Evolutionary conservation across 345 rosid genomes (phyloP).

Genomic region (Moricandia moricandioides): DNA sequence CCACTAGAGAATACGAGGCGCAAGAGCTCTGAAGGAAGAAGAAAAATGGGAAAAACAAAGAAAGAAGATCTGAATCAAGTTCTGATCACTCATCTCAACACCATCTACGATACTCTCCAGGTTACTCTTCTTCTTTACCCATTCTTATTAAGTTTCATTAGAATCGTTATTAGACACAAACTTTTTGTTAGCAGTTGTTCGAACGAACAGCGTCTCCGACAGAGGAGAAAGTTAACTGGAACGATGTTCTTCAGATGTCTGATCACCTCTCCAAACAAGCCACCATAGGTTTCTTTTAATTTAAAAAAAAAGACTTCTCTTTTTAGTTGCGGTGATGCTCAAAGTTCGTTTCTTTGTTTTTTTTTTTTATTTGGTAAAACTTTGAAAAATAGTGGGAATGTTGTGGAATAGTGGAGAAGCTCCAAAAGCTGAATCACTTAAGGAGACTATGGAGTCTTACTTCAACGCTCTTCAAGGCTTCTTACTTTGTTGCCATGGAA

Average conservation of each 20-base stretch:
- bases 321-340: background rate
- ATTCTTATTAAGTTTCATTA: background rate
- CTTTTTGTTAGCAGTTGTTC: constrained; percentile 41
- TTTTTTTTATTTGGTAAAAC: background rate
- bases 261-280: constrained; percentile 85
- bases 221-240: constrained; percentile 60
- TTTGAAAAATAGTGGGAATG: constrained; percentile 66
- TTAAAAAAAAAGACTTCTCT: background rate
- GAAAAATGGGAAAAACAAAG: constrained; percentile 61
- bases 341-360: background rate
- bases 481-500: constrained; percentile 73
- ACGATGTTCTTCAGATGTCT: constrained; percentile 69
- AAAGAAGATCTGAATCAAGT: constrained; percentile 49
- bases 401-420: constrained; percentile 74
- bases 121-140: constrained; percentile 23
- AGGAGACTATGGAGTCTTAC: constrained; percentile 66
- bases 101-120: constrained; percentile 78
- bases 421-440: constrained; percentile 64
- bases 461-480: constrained; percentile 81
- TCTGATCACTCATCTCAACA: constrained; percentile 54
- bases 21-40: constrained; percentile 1
- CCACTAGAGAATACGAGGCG: constrained; percentile 5
- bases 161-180: background rate
- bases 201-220: constrained; percentile 51
- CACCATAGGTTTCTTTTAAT: constrained; percentile 52